A percentile compares a stretch with the other conserved stretches of the same genome.
phyloP scores from a whole-genome alignment of 371 early-diverging fungal species.

The Saksenaea vasiformis region DNA sequence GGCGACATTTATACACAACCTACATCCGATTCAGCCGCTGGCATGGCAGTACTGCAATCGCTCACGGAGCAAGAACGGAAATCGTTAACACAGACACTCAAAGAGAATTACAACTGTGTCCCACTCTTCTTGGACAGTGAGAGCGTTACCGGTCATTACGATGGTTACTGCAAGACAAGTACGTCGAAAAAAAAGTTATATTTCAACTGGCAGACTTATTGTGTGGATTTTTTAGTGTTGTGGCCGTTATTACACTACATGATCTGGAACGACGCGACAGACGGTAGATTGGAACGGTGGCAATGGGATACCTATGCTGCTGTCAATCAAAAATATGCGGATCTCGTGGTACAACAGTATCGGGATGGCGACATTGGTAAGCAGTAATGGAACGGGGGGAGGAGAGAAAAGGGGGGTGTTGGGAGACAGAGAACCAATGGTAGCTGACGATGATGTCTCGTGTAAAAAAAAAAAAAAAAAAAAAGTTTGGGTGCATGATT shows the following conservation, averaged over 20 bases:
- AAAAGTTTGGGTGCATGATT: conserved; percentile 97
- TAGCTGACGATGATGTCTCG: background rate
- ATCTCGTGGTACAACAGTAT: conserved; percentile 75
- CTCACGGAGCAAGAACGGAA: conserved; percentile 40
- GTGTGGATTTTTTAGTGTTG: conserved; percentile 57
- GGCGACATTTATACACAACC: conserved; percentile 50
- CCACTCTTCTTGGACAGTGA: conserved; percentile 81
- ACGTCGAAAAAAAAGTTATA: conserved; percentile 1
- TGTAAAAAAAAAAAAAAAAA: too few relatives aligned
- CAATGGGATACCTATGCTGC: conserved; percentile 87
- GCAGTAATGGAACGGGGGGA: conserved; percentile 8
- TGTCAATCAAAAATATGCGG: conserved; percentile 87
- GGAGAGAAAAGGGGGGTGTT: too few relatives aligned
- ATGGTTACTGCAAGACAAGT: conserved; percentile 92
- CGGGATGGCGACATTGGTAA: conserved; percentile 85
- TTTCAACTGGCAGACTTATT: background rate
- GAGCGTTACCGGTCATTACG: conserved; percentile 77
- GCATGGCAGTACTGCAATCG: conserved; percentile 9
- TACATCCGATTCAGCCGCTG: background rate
- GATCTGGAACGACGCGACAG: conserved; percentile 83
- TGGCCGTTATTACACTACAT: conserved; percentile 99
- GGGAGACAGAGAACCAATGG: background rate
- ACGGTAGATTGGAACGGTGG: conserved; percentile 63
- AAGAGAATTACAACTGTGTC: conserved; percentile 55
- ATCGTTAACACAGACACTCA: conserved; percentile 38